Percentiles rank a stretch among this genome's conserved stretches.
Evolutionary conservation across 805 yeast species (phyloP).

Genomic region (Hanseniaspora singularis): DNA sequence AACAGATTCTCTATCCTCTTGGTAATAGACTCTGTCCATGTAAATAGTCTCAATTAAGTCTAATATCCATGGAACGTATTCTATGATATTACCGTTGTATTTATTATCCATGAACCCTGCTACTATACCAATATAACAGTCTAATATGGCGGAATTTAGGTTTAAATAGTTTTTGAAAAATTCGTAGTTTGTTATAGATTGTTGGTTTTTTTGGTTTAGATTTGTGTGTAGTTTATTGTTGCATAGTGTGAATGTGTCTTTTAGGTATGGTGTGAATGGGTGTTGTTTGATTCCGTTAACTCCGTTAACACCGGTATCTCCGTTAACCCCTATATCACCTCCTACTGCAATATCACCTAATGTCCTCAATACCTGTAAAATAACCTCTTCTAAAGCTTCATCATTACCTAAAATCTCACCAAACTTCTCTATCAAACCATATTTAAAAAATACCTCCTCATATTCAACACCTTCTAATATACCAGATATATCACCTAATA

Average conservation of each 20-base stretch:
- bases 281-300: no score
- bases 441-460: conserved; percentile 79
- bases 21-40: conserved; percentile 9
- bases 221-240: conserved; percentile 7
- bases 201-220: conserved; percentile 46
- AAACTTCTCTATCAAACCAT: conserved; percentile 57
- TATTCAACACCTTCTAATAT: no score
- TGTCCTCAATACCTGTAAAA: conserved; percentile 80
- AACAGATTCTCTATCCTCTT: conserved; percentile 28
- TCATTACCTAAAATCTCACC: conserved; percentile 59
- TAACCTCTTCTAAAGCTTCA: conserved; percentile 63
- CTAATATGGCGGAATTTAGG: conserved; percentile 80
- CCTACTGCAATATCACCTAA: conserved; percentile 89
- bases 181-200: conserved; percentile 53
- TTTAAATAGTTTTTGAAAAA: conserved; percentile 60
- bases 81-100: conserved; percentile 48
- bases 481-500: conserved; percentile 89
- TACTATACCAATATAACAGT: conserved; percentile 89
- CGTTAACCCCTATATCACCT: no score
- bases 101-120: conserved; percentile 76
- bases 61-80: conserved; percentile 59
- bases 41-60: conserved; percentile 41
- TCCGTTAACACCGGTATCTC: no score
- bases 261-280: conserved; percentile 69
- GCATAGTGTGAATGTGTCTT: conserved; percentile 69